A percentile compares a stretch with the other conserved stretches of the same genome.
Evolutionary conservation across 805 yeast species (phyloP).

Genomic region (Candida berthetii): DNA sequence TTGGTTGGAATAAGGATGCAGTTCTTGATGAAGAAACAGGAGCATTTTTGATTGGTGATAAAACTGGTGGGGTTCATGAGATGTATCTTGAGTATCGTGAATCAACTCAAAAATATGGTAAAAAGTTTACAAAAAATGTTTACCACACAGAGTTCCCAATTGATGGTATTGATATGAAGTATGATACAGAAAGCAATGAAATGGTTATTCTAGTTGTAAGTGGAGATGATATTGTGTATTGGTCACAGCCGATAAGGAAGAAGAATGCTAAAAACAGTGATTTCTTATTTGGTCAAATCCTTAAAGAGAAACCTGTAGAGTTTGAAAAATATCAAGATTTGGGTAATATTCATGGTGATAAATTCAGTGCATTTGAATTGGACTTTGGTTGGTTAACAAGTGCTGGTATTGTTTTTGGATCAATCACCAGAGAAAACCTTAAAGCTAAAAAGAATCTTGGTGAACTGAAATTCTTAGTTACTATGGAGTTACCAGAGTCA

Average conservation of each 20-base stretch:
- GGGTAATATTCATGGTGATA: slow-evolving; percentile 24
- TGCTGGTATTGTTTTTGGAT: slow-evolving; percentile 40
- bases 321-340: slow-evolving; percentile 30
- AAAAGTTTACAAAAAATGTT: slow-evolving; percentile 32
- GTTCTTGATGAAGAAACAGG: slow-evolving; percentile 33
- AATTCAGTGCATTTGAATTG: slow-evolving; percentile 19
- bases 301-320: slow-evolving; percentile 24
- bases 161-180: slow-evolving; percentile 20
- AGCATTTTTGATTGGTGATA: slow-evolving; percentile 41
- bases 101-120: slow-evolving; percentile 35
- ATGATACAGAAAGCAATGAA: slow-evolving; percentile 2
- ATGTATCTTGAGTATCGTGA: slow-evolving; percentile 29
- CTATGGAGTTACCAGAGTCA: slow-evolving; percentile 31
- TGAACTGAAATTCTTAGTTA: slow-evolving; percentile 31
- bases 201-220: slow-evolving; percentile 16
- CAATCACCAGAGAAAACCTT: slow-evolving; percentile 16
- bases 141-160: slow-evolving; percentile 20
- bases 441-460: slow-evolving; percentile 18
- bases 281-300: slow-evolving; percentile 11
- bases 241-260: slow-evolving; percentile 13
- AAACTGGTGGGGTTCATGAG: slow-evolving; percentile 43
- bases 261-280: slow-evolving; percentile 16
- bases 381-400: slow-evolving; percentile 42
- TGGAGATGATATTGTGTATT: slow-evolving; percentile 25
- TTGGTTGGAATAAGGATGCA: slow-evolving; percentile 33